Conservation (phyloP, 1,284 basidiomycete genomes). For the Ceratobasidium sp. region DNA sequence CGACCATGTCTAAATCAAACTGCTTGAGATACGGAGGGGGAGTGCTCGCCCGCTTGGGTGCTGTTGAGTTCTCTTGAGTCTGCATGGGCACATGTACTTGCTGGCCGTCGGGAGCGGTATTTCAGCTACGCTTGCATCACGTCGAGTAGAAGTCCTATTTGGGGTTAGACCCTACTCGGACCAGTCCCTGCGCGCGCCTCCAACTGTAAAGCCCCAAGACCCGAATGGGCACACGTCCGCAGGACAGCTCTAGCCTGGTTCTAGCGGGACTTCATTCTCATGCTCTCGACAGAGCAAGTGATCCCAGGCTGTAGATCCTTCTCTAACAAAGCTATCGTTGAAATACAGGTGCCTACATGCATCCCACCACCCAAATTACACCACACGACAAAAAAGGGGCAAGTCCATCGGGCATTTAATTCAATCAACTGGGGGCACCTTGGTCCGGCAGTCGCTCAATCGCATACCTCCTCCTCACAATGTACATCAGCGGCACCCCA, state of each 20-base stretch:
- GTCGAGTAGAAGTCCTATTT: conserved; percentile 8
- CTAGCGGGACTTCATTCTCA: no score
- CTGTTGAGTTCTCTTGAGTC: background rate
- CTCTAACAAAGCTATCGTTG: no score
- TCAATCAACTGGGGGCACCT: conserved; percentile 75
- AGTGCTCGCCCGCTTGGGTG: background rate
- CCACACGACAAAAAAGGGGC: no score
- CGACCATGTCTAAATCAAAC: conserved; percentile 1
- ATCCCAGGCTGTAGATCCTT: no score
- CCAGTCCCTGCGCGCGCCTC: conserved; percentile 4
- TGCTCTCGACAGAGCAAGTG: no score
- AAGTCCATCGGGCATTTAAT: no score
- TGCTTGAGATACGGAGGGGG: background rate
- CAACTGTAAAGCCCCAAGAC: no score
- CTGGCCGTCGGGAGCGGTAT: conserved; percentile 7
- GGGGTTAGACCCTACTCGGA: conserved; percentile 32
- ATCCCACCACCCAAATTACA: no score
- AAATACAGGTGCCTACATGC: no score
- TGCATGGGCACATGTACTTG: no score
- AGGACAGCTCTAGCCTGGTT: no score
- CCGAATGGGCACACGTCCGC: no score
- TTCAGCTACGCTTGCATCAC: conserved; percentile 7
- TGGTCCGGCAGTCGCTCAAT: conserved; percentile 94
- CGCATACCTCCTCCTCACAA: conserved; percentile 88
- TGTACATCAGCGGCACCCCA: conserved; percentile 96